Percentiles rank a stretch among this genome's conserved stretches.
Evolutionary conservation across 257 asterid species (phyloP).

Genomic region (Verbena officinalis): DNA sequence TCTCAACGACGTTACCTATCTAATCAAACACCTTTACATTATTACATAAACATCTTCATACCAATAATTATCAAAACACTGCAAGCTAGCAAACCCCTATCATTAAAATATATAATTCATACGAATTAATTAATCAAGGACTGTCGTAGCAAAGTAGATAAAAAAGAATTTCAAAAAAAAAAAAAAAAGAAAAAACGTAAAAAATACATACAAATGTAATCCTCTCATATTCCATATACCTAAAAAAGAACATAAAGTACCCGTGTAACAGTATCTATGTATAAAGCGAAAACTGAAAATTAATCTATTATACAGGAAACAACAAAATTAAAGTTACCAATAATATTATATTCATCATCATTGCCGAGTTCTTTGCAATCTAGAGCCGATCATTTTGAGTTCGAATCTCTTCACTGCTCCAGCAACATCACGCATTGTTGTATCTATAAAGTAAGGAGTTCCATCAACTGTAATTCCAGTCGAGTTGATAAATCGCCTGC

Average conservation of each 20-base stretch:
- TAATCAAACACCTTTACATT: too few species aligned
- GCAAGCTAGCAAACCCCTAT: neutral
- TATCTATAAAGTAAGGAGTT: constrained; percentile 55
- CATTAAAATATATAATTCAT: neutral
- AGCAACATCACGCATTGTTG: constrained; percentile 59
- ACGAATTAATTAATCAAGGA: neutral
- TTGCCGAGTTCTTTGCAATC: constrained; percentile 60
- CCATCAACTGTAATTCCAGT: constrained; percentile 45
- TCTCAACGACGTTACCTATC: too few species aligned
- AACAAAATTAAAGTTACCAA: neutral
- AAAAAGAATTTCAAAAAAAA: neutral
- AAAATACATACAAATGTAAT: constrained; percentile 18
- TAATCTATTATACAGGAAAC: constrained; percentile 13
- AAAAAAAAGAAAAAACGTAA: constrained; percentile 9
- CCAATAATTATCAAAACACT: too few species aligned
- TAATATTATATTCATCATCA: constrained; percentile 24
- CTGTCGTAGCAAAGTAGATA: neutral
- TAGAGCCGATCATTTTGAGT: constrained; percentile 62
- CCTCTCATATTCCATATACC: neutral
- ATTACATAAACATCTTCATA: too few species aligned
- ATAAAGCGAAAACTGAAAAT: constrained; percentile 8
- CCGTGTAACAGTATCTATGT: constrained; percentile 12
- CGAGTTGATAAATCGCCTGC: constrained; percentile 51
- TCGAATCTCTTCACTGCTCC: constrained; percentile 75
- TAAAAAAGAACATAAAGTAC: neutral